Evolutionary conservation across 1,139 yeast genomes (phyloP), one percentile per base, ranked within the genome.

Genomic region (Yamadazyma dendronema): DNA sequence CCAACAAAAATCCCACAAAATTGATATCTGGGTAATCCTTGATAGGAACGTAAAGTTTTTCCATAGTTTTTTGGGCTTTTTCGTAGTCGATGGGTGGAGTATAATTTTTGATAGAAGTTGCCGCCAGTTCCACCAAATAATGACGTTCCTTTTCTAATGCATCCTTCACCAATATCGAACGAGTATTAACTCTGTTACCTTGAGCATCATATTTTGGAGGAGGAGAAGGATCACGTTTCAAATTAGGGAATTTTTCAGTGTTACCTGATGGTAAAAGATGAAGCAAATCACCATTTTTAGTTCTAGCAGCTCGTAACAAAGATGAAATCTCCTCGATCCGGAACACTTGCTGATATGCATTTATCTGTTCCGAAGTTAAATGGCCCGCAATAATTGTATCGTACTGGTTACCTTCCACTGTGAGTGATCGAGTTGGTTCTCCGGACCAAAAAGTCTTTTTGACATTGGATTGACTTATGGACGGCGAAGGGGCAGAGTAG

Each of bases 1-100:
- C 99, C 39, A 94, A 64, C 27, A 94, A 66, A 37, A 86, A 72
- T 0, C 99, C 99, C 38, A 92, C 87, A 54, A 90, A 90, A 62
- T 94, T 94, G 49, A 92, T 83, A 36, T 85, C 94, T 0, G 97
- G 97, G 59, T 88, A 84, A 43, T 89, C 95, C 36, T 81, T 76
- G 2, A 79, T 85, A 0, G 98, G 97, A 14, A 94, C 78, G 56
- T 79, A 90, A 36, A 88, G 74, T 60, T 89, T 92, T 49, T 90
- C 96, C 37, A 75, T 74, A 4, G 89, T 81, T 49, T 78, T 81
- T 3, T 63, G 58, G 6, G 85, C 83, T 26, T 87, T 88, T 40
- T 82, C 72, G 59, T 87, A 90, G 54, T 85, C 94, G 13, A 71
- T 66, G 0, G 98, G 98, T 1, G 96, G 86, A 36, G 71, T 74